These are phyloP conservation scores for Peronospora destructor DNA, from an alignment of 352 stramenopile genomes.

Conservation along the genomic window DNA sequence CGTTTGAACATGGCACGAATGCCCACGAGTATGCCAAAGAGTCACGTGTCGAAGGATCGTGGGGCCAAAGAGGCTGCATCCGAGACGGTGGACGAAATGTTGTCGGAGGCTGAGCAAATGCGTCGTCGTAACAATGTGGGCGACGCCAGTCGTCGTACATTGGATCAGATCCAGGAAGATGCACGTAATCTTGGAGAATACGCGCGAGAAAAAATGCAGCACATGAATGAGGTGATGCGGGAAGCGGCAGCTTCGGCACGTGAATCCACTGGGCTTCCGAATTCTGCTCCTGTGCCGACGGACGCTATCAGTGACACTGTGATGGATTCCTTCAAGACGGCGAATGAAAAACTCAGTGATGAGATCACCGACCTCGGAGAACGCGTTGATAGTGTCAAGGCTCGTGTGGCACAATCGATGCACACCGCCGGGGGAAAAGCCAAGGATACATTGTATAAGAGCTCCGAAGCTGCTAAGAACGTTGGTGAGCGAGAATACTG, in stretches of 20 bases:
- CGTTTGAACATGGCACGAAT: conserved; percentile 15
- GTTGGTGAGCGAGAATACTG: conserved; percentile 46
- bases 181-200: conserved; percentile 38
- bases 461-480: conserved; percentile 40
- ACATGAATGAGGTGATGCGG: conserved; percentile 36
- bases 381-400: conserved; percentile 40
- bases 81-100: conserved; percentile 21
- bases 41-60: conserved; percentile 7
- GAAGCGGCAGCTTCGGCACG: conserved; percentile 24
- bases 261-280: conserved; percentile 13
- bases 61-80: conserved; percentile 17
- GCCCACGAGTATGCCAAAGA: conserved; percentile 25
- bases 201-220: conserved; percentile 39
- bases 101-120: conserved; percentile 25
- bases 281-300: conserved; percentile 14
- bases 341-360: conserved; percentile 33
- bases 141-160: conserved; percentile 22
- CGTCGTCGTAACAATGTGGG: conserved; percentile 10
- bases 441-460: conserved; percentile 52
- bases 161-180: conserved; percentile 39
- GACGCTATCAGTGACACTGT: conserved; percentile 24
- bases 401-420: conserved; percentile 48
- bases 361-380: conserved; percentile 27
- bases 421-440: conserved; percentile 29
- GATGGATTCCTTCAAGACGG: conserved; percentile 28